Evolutionary conservation across 805 yeast species (phyloP), one percentile per base, ranked within the genome.

Genomic region (Zygoascus ofunaensis): DNA sequence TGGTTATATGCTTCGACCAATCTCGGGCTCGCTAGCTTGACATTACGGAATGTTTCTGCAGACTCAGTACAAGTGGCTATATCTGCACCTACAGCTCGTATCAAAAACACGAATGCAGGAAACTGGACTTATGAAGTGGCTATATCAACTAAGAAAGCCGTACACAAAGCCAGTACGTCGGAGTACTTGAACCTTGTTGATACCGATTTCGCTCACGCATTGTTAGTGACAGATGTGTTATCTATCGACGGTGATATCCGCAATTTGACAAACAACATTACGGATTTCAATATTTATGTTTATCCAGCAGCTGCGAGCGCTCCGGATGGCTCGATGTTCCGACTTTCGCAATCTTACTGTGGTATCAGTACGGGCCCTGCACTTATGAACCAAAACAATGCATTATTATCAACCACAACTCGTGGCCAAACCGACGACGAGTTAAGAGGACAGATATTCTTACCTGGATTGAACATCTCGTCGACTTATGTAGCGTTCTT

Each of bases 121-220:
- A 34, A 45, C 7, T 82, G 89, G 89, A 50, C 67, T 5, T 83
- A 80, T 55, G 76, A 79, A 56, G 60, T 87, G 28, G 89, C 86
- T 2, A 73, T 77, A 2, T 55, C 58, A 14, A 44, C 53, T 17
- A 33, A 26, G 4, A 23, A 21, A 3, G 53, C 55, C 3, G 23
- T 44, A 4, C 49, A 46, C 32, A 21, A 36, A 3, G 46, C 39
- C 17, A 38, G 23, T 18, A 30, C 34, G 10, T 37, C 22, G 4
- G 49, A 56, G 8, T 49, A 53, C 21, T 47, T 63, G n/a, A 64
- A 54, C 30, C 63, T 82, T 15, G 73, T 83, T 1, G 95, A 86
- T 57, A 65, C 87, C 0, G 95, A 85, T 61, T 73, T 75, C 54
- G 66, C 69, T 15, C 73, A 84, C 30, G 87, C 83, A 0, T 64